phyloP scores from a whole-genome alignment of 2,329 filamentous ascomycete species.

The Diaporthe caulivora region DNA sequence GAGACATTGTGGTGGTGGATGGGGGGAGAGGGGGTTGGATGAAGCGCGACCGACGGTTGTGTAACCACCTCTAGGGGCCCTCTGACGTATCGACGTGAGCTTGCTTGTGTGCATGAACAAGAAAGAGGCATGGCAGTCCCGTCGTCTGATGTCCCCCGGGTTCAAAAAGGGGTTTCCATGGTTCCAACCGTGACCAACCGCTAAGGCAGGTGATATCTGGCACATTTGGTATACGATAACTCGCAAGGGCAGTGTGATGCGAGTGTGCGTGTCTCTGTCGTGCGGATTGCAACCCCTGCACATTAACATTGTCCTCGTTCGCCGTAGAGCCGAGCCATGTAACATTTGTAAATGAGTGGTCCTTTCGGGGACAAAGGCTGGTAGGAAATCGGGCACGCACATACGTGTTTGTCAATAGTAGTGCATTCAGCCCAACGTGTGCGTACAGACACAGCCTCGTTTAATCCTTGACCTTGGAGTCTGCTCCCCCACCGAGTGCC shows the following conservation, averaged over 20 bases:
- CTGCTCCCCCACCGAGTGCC: constrained; percentile 19
- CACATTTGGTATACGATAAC: background rate
- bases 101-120: background rate
- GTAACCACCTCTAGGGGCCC: background rate
- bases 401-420: background rate
- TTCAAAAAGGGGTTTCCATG: constrained; percentile 10
- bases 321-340: background rate
- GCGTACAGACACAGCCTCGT: constrained; percentile 31
- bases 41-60: constrained; percentile 12
- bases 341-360: background rate
- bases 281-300: constrained; percentile 21
- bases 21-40: constrained; percentile 13
- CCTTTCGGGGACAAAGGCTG: background rate
- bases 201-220: constrained; percentile 6
- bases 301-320: background rate
- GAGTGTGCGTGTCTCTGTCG: background rate
- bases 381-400: background rate
- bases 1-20: background rate
- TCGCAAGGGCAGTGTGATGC: background rate
- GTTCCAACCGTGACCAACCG: constrained; percentile 4
- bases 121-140: background rate
- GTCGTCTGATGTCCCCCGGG: constrained; percentile 28
- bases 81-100: background rate
- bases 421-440: constrained; percentile 20
- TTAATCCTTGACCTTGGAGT: constrained; percentile 20